phyloP scores from a whole-genome alignment of 1,284 basidiomycete genomes.

The Ustilago bromivora region DNA sequence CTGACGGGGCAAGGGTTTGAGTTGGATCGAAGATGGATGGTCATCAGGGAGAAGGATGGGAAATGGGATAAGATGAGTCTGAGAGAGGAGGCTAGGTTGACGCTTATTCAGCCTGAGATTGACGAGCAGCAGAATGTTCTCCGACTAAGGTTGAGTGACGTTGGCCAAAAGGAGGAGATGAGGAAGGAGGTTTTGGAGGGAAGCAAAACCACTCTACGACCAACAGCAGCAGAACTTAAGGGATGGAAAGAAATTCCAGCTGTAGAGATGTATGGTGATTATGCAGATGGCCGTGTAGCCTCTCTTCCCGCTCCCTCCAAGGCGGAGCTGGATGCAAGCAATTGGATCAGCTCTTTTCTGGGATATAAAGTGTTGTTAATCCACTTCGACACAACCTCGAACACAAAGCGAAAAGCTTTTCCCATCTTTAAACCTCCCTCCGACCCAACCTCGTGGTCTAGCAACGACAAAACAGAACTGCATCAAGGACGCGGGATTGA shows the following conservation, averaged over 20 bases:
- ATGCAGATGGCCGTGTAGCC: constrained; percentile 48
- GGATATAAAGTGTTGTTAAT: constrained; percentile 54
- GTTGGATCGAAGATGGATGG: constrained; percentile 59
- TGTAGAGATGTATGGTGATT: constrained; percentile 57
- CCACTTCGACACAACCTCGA: constrained; percentile 54
- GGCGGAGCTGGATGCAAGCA: constrained; percentile 24
- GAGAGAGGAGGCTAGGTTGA: constrained; percentile 51
- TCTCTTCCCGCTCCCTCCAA: not conserved
- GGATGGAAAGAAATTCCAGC: constrained; percentile 27
- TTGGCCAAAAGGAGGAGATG: constrained; percentile 1
- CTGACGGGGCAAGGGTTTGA: constrained; percentile 53
- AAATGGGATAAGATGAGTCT: constrained; percentile 41
- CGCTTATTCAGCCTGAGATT: constrained; percentile 41
- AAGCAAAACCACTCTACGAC: constrained; percentile 32
- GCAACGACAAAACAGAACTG: constrained; percentile 18
- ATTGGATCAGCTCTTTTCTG: constrained; percentile 57
- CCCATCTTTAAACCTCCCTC: constrained; percentile 58
- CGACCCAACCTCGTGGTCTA: constrained; percentile 9
- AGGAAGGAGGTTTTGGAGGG: constrained; percentile 12
- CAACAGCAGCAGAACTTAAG: constrained; percentile 3
- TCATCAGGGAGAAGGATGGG: constrained; percentile 21
- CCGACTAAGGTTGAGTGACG: constrained; percentile 18
- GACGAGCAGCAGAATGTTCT: constrained; percentile 27
- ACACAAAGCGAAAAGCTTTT: constrained; percentile 30
- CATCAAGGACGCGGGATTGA: constrained; percentile 45